Evolutionary conservation across 2,329 filamentous ascomycete species (phyloP).

Genomic region (Fusarium circinatum): DNA sequence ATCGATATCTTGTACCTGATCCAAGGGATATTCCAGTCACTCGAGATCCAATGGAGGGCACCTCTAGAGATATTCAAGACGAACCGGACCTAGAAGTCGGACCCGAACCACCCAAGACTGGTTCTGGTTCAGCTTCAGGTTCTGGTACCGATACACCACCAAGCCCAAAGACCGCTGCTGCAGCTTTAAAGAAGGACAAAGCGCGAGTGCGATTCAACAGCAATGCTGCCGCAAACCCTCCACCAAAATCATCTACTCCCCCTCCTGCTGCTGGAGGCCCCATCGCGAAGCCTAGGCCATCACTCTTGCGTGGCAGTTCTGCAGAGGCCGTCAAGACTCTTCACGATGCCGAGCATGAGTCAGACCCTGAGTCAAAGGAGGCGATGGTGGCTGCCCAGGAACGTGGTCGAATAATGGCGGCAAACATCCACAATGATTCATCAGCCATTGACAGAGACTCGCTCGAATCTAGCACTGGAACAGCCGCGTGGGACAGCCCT

Average conservation of each 20-base stretch:
- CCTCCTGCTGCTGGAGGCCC: constrained; percentile 14
- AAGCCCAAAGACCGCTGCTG: constrained; percentile 24
- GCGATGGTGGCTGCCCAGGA: constrained; percentile 53
- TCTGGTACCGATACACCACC: constrained; percentile 14
- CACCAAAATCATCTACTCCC: constrained; percentile 21
- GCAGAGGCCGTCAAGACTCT: constrained; percentile 50
- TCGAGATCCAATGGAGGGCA: constrained; percentile 33
- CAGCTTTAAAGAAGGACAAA: constrained; percentile 53
- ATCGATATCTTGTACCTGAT: background rate
- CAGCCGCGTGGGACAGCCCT: constrained; percentile 41
- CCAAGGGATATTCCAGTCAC: background rate
- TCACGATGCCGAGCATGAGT: constrained; percentile 41
- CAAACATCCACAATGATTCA: constrained; percentile 51
- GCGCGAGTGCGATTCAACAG: constrained; percentile 61
- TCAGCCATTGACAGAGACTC: constrained; percentile 50
- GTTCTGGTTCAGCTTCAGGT: background rate
- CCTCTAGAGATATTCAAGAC: constrained; percentile 31
- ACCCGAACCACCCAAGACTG: constrained; percentile 13
- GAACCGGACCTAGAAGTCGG: constrained; percentile 38
- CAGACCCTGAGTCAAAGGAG: constrained; percentile 49
- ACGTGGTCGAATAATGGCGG: constrained; percentile 55
- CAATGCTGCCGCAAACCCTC: constrained; percentile 50
- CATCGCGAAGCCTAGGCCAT: constrained; percentile 51
- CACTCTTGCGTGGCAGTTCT: constrained; percentile 56
- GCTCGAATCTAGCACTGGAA: constrained; percentile 50